Evolutionary conservation across 192 early-diverging fungal species (phyloP).

Genomic region (Coemansia sp.): DNA sequence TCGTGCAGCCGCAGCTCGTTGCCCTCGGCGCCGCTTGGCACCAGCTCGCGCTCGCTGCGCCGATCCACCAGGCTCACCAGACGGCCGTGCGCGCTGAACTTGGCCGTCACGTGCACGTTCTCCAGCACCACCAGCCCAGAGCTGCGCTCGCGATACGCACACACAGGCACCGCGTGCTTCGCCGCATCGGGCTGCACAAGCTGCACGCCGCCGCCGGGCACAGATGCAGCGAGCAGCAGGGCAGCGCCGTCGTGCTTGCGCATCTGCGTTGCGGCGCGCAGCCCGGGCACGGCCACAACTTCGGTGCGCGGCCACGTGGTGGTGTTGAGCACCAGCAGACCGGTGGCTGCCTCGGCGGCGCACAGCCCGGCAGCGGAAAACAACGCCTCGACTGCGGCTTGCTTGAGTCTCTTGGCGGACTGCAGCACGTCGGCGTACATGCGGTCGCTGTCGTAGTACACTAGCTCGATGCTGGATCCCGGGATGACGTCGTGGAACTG

Average conservation of each 20-base stretch:
- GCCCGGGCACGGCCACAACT: conserved; percentile 64
- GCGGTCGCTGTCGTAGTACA: conserved; percentile 79
- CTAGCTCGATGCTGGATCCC: conserved; percentile 85
- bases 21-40: conserved; percentile 17
- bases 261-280: conserved; percentile 23
- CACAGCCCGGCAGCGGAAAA: conserved; percentile 13
- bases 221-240: conserved; percentile 26
- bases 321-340: conserved; percentile 62
- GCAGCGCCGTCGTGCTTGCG: conserved; percentile 25
- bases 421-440: conserved; percentile 37
- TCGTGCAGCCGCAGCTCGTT: conserved; percentile 85
- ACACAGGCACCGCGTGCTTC: conserved; percentile 26
- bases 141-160: conserved; percentile 17
- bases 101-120: conserved; percentile 71
- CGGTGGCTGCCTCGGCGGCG: conserved; percentile 12
- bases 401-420: conserved; percentile 49
- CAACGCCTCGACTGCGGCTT: conserved; percentile 47
- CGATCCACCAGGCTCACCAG: conserved; percentile 68
- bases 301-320: conserved; percentile 68
- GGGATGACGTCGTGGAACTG: conserved; percentile 99
- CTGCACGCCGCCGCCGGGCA: conserved; percentile 28
- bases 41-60: conserved; percentile 51
- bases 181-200: conserved; percentile 8
- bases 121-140: conserved; percentile 57
- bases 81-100: conserved; percentile 71